Evolutionary conservation across 2,329 filamentous ascomycete genomes (phyloP).

Genomic region (Lanzia echinophila): DNA sequence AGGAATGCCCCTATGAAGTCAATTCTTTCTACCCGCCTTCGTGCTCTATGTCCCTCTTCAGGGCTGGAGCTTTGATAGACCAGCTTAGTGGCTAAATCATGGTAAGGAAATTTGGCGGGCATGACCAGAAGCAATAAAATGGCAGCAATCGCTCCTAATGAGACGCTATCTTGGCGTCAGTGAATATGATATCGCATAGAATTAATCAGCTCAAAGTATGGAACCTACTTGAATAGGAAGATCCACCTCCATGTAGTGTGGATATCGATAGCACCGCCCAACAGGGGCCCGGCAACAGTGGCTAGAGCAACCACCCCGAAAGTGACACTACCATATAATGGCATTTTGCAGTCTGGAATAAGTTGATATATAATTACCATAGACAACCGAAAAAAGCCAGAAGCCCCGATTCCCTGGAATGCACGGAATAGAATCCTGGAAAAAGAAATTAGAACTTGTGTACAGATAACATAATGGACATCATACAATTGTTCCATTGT

Average conservation of each 20-base stretch:
- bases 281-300: slow-evolving; percentile 22
- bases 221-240: not conserved
- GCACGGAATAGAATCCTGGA: slow-evolving; percentile 12
- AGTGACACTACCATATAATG: slow-evolving; percentile 22
- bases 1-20: not conserved
- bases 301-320: slow-evolving; percentile 9
- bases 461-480: not conserved
- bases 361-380: not conserved
- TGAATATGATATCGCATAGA: too few species aligned
- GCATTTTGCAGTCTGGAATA: not conserved
- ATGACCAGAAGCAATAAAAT: not conserved
- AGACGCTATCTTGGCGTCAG: not conserved
- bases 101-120: not conserved
- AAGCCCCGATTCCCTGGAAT: slow-evolving; percentile 39
- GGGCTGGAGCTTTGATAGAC: not conserved
- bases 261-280: slow-evolving; percentile 30
- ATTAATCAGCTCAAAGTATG: not conserved
- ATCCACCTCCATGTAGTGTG: slow-evolving; percentile 32
- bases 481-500: not conserved
- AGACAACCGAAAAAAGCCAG: slow-evolving; percentile 33
- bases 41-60: too few species aligned
- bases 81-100: not conserved
- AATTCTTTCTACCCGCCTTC: too few species aligned
- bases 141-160: not conserved
- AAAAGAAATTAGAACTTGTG: not conserved